Percentiles rank a stretch among this genome's conserved stretches.
Conservation (phyloP, 2,329 filamentous ascomycete species). For the Cercospora sesami region DNA sequence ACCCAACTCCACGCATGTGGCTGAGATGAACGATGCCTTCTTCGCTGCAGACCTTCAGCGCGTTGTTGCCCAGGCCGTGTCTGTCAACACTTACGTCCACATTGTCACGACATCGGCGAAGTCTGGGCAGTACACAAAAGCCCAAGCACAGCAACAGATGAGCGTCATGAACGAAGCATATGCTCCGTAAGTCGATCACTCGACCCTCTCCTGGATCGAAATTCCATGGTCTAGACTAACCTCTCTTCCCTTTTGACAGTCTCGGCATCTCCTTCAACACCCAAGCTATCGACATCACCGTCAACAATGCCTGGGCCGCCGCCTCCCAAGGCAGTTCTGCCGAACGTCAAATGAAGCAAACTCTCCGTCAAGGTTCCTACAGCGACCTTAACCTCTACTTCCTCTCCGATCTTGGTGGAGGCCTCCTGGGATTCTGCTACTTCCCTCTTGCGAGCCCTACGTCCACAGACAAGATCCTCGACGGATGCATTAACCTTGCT, state of each 20-base stretch:
- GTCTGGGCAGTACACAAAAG: constrained; percentile 39
- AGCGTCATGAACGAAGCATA: constrained; percentile 12
- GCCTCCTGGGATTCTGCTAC: constrained; percentile 33
- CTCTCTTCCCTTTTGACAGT: constrained; percentile 40
- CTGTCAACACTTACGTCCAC: constrained; percentile 42
- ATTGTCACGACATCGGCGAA: constrained; percentile 42
- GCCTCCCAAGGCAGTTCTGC: constrained; percentile 45
- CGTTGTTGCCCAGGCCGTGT: constrained; percentile 11
- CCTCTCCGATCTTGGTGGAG: constrained; percentile 50
- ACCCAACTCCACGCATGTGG: constrained; percentile 21
- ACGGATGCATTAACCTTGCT: constrained; percentile 58
- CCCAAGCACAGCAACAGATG: constrained; percentile 38
- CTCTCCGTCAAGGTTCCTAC: constrained; percentile 55
- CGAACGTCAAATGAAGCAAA: constrained; percentile 50
- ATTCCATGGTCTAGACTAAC: background rate
- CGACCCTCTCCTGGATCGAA: too few species aligned
- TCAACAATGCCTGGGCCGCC: constrained; percentile 56
- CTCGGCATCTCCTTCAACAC: constrained; percentile 49
- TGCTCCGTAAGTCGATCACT: background rate
- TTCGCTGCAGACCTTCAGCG: constrained; percentile 13
- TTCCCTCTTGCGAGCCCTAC: constrained; percentile 43
- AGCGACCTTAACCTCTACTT: constrained; percentile 59
- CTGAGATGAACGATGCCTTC: constrained; percentile 26
- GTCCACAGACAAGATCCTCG: constrained; percentile 42
- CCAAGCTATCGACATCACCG: constrained; percentile 49